Conservation (phyloP, 2,329 filamentous ascomycete genomes). For the Ophiostoma sp. region DNA sequence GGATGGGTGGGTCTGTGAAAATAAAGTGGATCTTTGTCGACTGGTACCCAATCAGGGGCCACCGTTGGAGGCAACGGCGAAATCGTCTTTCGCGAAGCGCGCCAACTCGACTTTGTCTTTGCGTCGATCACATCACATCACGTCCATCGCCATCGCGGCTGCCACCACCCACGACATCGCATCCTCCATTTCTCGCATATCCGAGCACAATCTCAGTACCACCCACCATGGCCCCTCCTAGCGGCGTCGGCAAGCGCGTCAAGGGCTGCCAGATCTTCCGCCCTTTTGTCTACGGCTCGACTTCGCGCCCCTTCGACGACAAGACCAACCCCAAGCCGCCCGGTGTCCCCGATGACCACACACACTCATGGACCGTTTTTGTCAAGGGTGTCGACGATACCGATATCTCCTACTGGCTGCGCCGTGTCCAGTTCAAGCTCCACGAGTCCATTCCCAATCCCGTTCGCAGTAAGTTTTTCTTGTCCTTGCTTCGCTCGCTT, state of each 20-base stretch:
- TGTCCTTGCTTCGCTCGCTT: background rate
- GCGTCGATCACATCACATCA: background rate
- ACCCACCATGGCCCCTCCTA: conserved; percentile 58
- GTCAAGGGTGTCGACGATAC: conserved; percentile 86
- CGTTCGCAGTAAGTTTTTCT: conserved; percentile 62
- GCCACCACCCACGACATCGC: background rate
- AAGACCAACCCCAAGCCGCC: conserved; percentile 74
- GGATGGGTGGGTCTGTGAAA: background rate
- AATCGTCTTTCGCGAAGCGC: background rate
- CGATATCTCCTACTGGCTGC: conserved; percentile 92
- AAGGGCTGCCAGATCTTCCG: conserved; percentile 65
- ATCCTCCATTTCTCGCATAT: background rate
- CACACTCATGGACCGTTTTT: conserved; percentile 94
- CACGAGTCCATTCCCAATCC: conserved; percentile 96
- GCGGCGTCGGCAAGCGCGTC: conserved; percentile 60
- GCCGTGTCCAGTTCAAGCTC: conserved; percentile 96
- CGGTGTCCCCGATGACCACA: conserved; percentile 83
- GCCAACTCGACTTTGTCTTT: background rate
- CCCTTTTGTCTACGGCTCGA: conserved; percentile 73
- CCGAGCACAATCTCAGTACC: background rate
- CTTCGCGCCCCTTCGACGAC: conserved; percentile 76
- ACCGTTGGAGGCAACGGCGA: background rate
- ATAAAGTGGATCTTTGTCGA: background rate
- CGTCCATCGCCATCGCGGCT: background rate
- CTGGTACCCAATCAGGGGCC: background rate